Percentiles rank a stretch among this genome's conserved stretches.
These are phyloP conservation scores for Laguncularia racemosa DNA, from an alignment of 345 rosid genomes.

Conservation along the genomic window DNA sequence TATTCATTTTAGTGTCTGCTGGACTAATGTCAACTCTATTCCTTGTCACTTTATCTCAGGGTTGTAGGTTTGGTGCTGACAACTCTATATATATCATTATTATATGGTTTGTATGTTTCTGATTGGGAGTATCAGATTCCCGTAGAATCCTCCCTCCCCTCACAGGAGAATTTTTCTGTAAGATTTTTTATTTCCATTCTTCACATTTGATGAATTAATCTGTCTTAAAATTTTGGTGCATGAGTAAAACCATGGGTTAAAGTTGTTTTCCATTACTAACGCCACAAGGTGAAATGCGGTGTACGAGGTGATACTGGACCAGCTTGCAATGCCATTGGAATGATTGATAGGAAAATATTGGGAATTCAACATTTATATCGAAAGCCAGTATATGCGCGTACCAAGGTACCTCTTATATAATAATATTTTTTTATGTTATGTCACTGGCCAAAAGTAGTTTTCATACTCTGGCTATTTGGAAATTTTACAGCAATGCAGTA, in stretches of 20 bases:
- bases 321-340: constrained; percentile 77
- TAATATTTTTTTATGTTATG: background rate
- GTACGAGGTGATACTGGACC: constrained; percentile 75
- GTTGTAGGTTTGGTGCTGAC: constrained; percentile 37
- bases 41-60: constrained; percentile 33
- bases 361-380: constrained; percentile 66
- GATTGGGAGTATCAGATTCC: constrained; percentile 74
- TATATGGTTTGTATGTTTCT: constrained; percentile 67
- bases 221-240: background rate
- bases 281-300: constrained; percentile 61
- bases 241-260: background rate
- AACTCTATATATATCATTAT: constrained; percentile 33
- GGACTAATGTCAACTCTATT: background rate
- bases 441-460: too few species aligned
- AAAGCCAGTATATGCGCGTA: constrained; percentile 60
- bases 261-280: background rate
- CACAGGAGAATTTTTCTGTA: constrained; percentile 37
- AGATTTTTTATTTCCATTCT: constrained; percentile 5
- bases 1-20: background rate
- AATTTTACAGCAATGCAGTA: constrained; percentile 61
- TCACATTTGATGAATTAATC: background rate
- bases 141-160: constrained; percentile 26
- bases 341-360: constrained; percentile 64
- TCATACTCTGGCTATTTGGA: background rate
- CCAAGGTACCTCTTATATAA: constrained; percentile 30